Conservation (phyloP, 768 basidiomycete species). For the Gymnopilus dilepis region DNA sequence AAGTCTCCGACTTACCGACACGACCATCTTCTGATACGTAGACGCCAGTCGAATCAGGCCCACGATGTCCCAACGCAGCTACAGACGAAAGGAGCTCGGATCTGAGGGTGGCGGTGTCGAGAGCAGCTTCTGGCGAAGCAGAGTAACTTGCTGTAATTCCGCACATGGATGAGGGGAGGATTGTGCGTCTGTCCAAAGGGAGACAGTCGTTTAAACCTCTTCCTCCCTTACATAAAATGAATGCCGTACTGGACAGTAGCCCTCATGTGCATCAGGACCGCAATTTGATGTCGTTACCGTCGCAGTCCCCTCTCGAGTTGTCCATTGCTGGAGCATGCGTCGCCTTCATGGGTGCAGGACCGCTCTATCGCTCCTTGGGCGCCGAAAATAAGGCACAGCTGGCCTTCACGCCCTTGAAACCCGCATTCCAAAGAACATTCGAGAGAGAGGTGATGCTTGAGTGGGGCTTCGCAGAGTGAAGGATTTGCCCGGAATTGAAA, state of each 20-base stretch:
- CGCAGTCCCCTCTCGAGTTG: neutral
- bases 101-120: neutral
- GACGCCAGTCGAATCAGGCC: neutral
- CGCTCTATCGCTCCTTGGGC: neutral
- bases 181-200: neutral
- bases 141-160: conserved; percentile 1
- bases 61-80: neutral
- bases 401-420: neutral
- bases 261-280: neutral
- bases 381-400: neutral
- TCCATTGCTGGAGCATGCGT: neutral
- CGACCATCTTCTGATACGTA: conserved; percentile 1
- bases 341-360: too few species aligned
- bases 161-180: neutral
- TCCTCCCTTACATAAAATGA: neutral
- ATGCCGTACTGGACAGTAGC: neutral
- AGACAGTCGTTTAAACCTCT: neutral
- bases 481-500: neutral
- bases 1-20: neutral
- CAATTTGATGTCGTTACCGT: neutral
- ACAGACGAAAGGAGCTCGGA: neutral
- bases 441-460: neutral
- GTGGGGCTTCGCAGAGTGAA: neutral
- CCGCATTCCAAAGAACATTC: neutral
- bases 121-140: neutral